Percentiles rank a stretch among this genome's conserved stretches.
Evolutionary conservation across 371 early-diverging fungal genomes (phyloP).

Genomic region (Mucor plumbeus): DNA sequence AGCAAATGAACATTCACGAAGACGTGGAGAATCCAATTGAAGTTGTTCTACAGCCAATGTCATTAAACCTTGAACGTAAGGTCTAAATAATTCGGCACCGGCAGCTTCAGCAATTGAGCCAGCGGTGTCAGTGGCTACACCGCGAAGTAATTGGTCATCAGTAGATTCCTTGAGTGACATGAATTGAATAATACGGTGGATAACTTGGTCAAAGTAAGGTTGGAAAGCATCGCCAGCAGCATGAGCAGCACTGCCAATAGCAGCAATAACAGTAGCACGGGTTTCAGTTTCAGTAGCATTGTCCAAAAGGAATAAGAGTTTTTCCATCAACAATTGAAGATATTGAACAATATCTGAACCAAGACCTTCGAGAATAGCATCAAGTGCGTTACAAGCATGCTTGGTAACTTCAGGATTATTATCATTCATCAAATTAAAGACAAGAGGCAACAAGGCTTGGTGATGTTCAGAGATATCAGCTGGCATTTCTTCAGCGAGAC

Average conservation of each 20-base stretch:
- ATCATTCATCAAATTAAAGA: conserved; percentile 81
- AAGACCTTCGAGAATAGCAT: conserved; percentile 80
- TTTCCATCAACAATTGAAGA: conserved; percentile 79
- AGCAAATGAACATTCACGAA: conserved; percentile 83
- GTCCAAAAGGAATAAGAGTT: conserved; percentile 72
- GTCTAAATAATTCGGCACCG: conserved; percentile 80
- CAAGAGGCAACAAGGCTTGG: conserved; percentile 75
- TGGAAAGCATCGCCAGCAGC: conserved; percentile 72
- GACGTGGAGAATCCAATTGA: conserved; percentile 66
- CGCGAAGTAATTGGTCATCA: conserved; percentile 74
- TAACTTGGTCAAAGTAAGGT: conserved; percentile 80
- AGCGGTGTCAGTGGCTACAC: conserved; percentile 83
- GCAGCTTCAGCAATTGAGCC: conserved; percentile 85
- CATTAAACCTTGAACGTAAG: conserved; percentile 76
- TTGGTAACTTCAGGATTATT: conserved; percentile 68
- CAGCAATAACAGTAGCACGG: conserved; percentile 76
- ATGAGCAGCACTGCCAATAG: conserved; percentile 87
- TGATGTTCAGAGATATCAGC: conserved; percentile 79
- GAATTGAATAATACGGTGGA: conserved; percentile 67
- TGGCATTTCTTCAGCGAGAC: conserved; percentile 80
- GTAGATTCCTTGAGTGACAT: conserved; percentile 70
- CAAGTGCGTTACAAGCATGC: conserved; percentile 81
- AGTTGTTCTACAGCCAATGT: conserved; percentile 77
- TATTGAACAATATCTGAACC: conserved; percentile 77
- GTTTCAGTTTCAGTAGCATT: conserved; percentile 60